A percentile compares a stretch with the other conserved stretches of the same genome.
phyloP scores from a whole-genome alignment of 192 early-diverging fungal genomes.

The Rhizoclosmatium globosum region DNA sequence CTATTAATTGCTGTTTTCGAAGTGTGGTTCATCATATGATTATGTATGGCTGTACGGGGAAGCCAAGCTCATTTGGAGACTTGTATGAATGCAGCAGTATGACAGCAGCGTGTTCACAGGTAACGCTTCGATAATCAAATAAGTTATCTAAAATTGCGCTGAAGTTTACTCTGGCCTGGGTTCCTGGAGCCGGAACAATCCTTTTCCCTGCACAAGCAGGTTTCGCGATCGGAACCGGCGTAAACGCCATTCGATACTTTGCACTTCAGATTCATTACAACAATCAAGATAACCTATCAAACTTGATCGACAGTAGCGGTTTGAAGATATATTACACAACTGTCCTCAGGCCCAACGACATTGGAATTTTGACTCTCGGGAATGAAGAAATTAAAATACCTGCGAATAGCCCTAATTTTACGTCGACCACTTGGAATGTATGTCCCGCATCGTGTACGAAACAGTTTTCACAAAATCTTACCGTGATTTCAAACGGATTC shows the following conservation, averaged over 20 bases:
- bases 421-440: not conserved
- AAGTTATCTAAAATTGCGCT: not conserved
- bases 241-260: constrained; percentile 28
- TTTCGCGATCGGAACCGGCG: constrained; percentile 4
- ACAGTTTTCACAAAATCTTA: constrained; percentile 29
- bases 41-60: not conserved
- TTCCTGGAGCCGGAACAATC: constrained; percentile 11
- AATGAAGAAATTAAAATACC: constrained; percentile 28
- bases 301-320: constrained; percentile 11
- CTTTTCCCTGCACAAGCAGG: constrained; percentile 7
- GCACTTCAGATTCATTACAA: constrained; percentile 37
- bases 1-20: not conserved
- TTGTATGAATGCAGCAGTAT: not conserved
- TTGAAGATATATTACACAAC: constrained; percentile 27
- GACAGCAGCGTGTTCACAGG: not conserved
- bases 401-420: not conserved
- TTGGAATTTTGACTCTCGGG: constrained; percentile 34
- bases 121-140: not conserved
- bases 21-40: not conserved
- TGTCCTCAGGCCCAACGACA: constrained; percentile 17
- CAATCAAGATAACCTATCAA: not conserved
- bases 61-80: not conserved
- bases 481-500: constrained; percentile 25
- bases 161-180: not conserved
- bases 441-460: constrained; percentile 42